Percentiles rank a stretch among this genome's conserved stretches.
Evolutionary conservation across 306 rosid genomes (phyloP).

Genomic region (Gastrolobium villosum): DNA sequence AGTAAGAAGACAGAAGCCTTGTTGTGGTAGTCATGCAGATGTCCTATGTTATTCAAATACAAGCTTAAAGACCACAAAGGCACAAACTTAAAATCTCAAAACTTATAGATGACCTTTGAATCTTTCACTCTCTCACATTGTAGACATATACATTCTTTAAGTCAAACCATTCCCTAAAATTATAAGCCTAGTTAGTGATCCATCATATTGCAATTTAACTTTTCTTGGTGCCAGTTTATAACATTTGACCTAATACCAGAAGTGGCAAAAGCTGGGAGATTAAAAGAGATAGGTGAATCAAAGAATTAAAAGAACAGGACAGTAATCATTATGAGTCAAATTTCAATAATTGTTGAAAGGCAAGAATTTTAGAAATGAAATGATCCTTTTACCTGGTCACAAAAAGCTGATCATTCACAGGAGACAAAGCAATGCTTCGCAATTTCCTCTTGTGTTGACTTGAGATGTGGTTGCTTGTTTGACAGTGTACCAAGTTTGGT

Average conservation of each 20-base stretch:
- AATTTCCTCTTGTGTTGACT: constrained; percentile 96
- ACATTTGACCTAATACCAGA: constrained; percentile 13
- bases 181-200: constrained; percentile 1
- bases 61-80: constrained; percentile 9
- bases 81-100: constrained; percentile 6
- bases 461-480: constrained; percentile 74
- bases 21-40: neutral
- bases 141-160: constrained; percentile 5
- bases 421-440: constrained; percentile 81
- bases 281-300: constrained; percentile 15
- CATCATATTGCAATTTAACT: constrained; percentile 35
- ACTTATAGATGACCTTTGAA: constrained; percentile 3
- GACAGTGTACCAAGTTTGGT: constrained; percentile 57
- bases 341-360: constrained; percentile 34
- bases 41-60: neutral
- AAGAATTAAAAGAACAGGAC: neutral
- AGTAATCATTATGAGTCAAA: neutral
- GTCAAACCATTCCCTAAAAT: constrained; percentile 22
- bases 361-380: constrained; percentile 33
- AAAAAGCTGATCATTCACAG: constrained; percentile 87
- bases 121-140: neutral
- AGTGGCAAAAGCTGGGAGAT: constrained; percentile 34
- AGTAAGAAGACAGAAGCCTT: neutral
- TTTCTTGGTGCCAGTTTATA: neutral
- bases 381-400: constrained; percentile 73